phyloP scores from a whole-genome alignment of 1,284 basidiomycete genomes.

The Pholiota adiposa region DNA sequence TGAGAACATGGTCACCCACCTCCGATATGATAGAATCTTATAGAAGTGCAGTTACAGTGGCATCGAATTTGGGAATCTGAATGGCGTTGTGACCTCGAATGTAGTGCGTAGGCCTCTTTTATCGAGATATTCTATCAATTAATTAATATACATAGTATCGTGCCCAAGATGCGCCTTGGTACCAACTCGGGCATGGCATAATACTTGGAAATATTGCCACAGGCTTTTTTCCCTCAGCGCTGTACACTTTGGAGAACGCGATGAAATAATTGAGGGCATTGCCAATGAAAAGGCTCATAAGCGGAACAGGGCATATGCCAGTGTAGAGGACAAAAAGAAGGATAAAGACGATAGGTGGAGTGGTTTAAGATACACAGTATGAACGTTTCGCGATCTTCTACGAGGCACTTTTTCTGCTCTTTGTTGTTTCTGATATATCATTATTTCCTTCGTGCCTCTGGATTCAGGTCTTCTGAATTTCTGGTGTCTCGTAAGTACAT shows the following conservation, averaged over 20 bases:
- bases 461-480: too few species aligned
- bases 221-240: conserved; percentile 55
- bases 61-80: conserved; percentile 68
- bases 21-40: conserved; percentile 77
- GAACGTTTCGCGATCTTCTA: too few species aligned
- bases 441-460: too few species aligned
- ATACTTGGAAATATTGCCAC: conserved; percentile 72
- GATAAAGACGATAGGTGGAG: conserved; percentile 65
- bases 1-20: conserved; percentile 20
- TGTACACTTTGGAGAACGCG: conserved; percentile 58
- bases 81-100: conserved; percentile 73
- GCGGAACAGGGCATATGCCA: conserved; percentile 50
- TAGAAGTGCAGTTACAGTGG: conserved; percentile 75
- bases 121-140: neutral
- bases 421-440: too few species aligned
- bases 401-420: too few species aligned
- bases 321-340: conserved; percentile 52
- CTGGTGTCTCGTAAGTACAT: too few species aligned
- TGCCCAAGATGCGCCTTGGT: conserved; percentile 42
- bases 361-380: conserved; percentile 52
- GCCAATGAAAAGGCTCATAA: conserved; percentile 15
- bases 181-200: conserved; percentile 30
- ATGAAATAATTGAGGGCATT: conserved; percentile 64
- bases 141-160: conserved; percentile 52
- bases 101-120: conserved; percentile 47